These are phyloP conservation scores for Brettanomyces custersianus DNA, from an alignment of 805 yeast species.

Conservation along the genomic window DNA sequence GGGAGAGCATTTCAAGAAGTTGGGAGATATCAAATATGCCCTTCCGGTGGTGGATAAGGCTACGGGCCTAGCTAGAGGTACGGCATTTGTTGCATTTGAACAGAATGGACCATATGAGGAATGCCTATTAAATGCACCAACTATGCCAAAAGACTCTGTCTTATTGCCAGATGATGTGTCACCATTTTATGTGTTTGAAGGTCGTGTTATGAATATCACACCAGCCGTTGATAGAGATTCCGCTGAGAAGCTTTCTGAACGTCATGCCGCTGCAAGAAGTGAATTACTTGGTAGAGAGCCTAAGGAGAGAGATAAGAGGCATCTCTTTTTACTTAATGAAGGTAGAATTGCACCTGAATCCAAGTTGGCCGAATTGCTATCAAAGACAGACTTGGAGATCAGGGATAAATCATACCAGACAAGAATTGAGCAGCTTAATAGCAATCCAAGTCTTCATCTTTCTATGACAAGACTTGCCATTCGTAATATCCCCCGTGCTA, in stretches of 20 bases:
- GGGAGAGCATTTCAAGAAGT: slow-evolving; percentile 66
- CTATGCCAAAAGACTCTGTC: slow-evolving; percentile 46
- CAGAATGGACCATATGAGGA: slow-evolving; percentile 51
- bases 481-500: slow-evolving; percentile 86
- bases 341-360: slow-evolving; percentile 83
- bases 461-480: slow-evolving; percentile 94
- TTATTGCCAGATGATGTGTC: slow-evolving; percentile 89
- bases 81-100: slow-evolving; percentile 87
- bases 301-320: slow-evolving; percentile 74
- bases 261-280: slow-evolving; percentile 63
- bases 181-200: slow-evolving; percentile 83
- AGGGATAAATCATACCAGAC: slow-evolving; percentile 81
- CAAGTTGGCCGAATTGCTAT: slow-evolving; percentile 59
- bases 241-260: slow-evolving; percentile 66
- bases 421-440: slow-evolving; percentile 82
- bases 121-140: slow-evolving; percentile 76
- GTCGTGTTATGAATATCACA: slow-evolving; percentile 76
- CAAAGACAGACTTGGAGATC: slow-evolving; percentile 70
- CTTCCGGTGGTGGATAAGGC: slow-evolving; percentile 83
- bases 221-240: slow-evolving; percentile 82
- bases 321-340: slow-evolving; percentile 80
- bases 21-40: slow-evolving; percentile 88
- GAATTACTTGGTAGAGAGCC: slow-evolving; percentile 75
- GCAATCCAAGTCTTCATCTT: slow-evolving; percentile 84
- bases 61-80: slow-evolving; percentile 84